Percentiles rank a stretch among this genome's conserved stretches.
Evolutionary conservation across 257 asterid genomes (phyloP).

Genomic region (Ehretia macrophylla): DNA sequence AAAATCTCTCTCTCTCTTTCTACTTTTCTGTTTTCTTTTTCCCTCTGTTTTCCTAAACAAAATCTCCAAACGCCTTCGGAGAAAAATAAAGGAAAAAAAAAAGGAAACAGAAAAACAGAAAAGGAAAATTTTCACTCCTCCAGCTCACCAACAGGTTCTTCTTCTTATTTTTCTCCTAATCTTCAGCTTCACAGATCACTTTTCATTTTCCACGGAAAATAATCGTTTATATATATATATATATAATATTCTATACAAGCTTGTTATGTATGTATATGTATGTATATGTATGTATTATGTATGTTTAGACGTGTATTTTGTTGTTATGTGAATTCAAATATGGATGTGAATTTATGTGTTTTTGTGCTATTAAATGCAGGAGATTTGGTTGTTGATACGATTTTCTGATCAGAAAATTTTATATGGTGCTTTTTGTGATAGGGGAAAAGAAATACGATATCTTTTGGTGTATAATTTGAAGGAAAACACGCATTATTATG

Average conservation of each 20-base stretch:
- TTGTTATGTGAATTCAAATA: too few species aligned
- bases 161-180: not conserved
- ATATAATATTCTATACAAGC: too few species aligned
- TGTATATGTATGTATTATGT: too few species aligned
- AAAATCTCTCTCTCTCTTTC: conserved; percentile 37
- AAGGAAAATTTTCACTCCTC: not conserved
- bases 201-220: not conserved
- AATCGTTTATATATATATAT: too few species aligned
- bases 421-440: conserved; percentile 7
- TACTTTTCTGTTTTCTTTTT: not conserved
- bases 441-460: not conserved
- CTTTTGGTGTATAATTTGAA: not conserved
- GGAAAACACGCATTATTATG: conserved; percentile 1
- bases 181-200: not conserved
- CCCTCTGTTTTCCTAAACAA: not conserved
- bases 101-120: not conserved
- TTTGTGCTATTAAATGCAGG: not conserved
- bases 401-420: too few species aligned
- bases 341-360: too few species aligned
- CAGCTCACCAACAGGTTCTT: not conserved
- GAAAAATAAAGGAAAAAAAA: too few species aligned
- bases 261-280: too few species aligned
- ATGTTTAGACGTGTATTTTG: too few species aligned
- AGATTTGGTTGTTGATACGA: not conserved
- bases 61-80: conserved; percentile 3